These are phyloP conservation scores for Lagerstroemia speciosa DNA, from an alignment of 345 rosid species.

Conservation along the genomic window DNA sequence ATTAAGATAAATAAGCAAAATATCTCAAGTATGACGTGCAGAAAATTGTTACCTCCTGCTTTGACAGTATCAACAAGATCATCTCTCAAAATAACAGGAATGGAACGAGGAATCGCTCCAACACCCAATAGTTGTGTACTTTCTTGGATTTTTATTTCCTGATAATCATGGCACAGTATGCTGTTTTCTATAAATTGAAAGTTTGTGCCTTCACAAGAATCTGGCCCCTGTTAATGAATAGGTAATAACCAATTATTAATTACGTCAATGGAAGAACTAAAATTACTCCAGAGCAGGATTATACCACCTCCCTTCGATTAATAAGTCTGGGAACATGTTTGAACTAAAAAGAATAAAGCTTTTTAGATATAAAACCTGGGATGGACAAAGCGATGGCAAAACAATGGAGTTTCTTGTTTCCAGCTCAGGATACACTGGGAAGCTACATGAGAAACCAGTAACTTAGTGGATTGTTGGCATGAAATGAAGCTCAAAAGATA, in stretches of 20 bases:
- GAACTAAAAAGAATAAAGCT: neutral
- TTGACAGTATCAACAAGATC: conserved; percentile 93
- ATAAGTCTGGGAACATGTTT: neutral
- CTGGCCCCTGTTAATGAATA: conserved; percentile 42
- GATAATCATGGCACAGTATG: conserved; percentile 72
- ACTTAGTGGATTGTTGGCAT: conserved; percentile 10
- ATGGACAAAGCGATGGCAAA: conserved; percentile 74
- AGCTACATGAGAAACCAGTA: conserved; percentile 36
- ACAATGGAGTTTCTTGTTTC: conserved; percentile 73
- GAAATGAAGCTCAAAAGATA: neutral
- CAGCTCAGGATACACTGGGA: conserved; percentile 76
- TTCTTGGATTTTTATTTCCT: conserved; percentile 95
- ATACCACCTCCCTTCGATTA: neutral
- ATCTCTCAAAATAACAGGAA: conserved; percentile 63
- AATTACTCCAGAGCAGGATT: neutral
- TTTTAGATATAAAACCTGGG: conserved; percentile 42
- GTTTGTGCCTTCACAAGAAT: conserved; percentile 67
- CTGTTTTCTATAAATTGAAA: conserved; percentile 64
- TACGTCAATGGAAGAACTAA: neutral
- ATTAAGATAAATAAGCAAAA: conserved; percentile 5
- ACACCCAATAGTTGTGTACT: conserved; percentile 82
- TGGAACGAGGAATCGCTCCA: conserved; percentile 92
- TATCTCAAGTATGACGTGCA: neutral
- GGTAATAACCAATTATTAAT: neutral
- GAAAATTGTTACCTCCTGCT: conserved; percentile 74